Base-by-base conservation (phyloP, 495 filamentous ascomycete genomes). In the Hypoxylon perforatum region DNA sequence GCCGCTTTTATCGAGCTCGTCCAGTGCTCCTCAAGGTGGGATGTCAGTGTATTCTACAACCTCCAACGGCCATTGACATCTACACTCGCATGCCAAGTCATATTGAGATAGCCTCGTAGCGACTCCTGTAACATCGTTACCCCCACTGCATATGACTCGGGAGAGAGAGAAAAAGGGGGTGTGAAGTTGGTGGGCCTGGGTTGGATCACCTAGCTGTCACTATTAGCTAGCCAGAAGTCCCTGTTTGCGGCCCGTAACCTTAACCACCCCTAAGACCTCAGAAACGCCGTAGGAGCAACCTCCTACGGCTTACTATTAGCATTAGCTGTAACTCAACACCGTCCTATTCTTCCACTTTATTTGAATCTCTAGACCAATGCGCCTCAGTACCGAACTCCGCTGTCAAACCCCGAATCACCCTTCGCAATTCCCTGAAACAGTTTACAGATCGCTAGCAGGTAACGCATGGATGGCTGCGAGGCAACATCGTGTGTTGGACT, bases 271-370 rank as follows among this genome's bases (percentile, higher is more conserved):
- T 54, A 56, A 60, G 49, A 21, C 42, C 44, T 54, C 50, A 60
- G 49, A 21, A 19, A 55, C 25, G n/a, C 33, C 21, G 33, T 17
- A 22, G 48, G 38, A 14, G 33, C 21, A 63, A 11, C 12, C 39
- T 28, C n/a, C 17, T 5, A 39, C 63, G 60, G 65, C 65, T 69
- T 69, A 69, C 65, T 69, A 69, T 41, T 30, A 56, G 55, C 51
- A 69, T 64, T n/a, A 11, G 42, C 2, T 50, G 25, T 30, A 30
- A 49, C 54, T 55, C 47, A 21, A 54, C 14, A 48, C 45, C 41
- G 30, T 4, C 8, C 38, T 36, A 12, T 28, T 53, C 39, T 35
- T 8, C 35, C n/a, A 39, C 41, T 22, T 42, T 38, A 18, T 45
- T 22, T 21, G 9, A 39, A 19, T 6, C 21, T 51, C 41, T 39